These are phyloP conservation scores for Agastache rugosa DNA, from an alignment of 257 asterid genomes.

Conservation along the genomic window DNA sequence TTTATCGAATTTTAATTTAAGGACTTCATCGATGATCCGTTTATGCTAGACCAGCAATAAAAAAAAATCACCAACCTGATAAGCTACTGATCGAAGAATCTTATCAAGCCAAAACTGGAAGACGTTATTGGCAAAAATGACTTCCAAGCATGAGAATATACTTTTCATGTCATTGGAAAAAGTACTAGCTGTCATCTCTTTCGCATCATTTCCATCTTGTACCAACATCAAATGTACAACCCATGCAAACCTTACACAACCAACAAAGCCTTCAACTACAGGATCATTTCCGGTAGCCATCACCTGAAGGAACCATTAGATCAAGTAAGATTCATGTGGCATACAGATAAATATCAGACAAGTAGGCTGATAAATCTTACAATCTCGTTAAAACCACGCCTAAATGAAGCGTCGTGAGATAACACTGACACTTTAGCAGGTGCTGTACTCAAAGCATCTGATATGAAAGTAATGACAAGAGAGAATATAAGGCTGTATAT, in stretches of 20 bases:
- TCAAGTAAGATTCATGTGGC: conserved; percentile 31
- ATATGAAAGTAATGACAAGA: conserved; percentile 78
- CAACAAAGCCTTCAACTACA: conserved; percentile 76
- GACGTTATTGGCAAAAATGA: conserved; percentile 73
- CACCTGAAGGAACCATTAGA: conserved; percentile 56
- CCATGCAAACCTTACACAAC: conserved; percentile 95
- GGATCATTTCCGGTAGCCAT: conserved; percentile 81
- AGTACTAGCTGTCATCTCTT: conserved; percentile 56
- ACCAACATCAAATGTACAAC: conserved; percentile 84
- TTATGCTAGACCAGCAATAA: background rate
- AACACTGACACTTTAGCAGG: conserved; percentile 68
- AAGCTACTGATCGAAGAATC: conserved; percentile 88
- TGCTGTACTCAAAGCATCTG: conserved; percentile 86
- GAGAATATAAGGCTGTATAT: conserved; percentile 84
- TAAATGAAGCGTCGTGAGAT: conserved; percentile 79
- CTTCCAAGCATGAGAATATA: conserved; percentile 75
- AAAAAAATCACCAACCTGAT: conserved; percentile 64
- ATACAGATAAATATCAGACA: conserved; percentile 27
- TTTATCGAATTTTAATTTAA: background rate
- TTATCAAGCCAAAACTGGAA: conserved; percentile 89
- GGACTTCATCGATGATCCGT: background rate
- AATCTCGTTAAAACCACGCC: conserved; percentile 78
- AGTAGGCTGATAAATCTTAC: conserved; percentile 60
- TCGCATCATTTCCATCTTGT: conserved; percentile 66
- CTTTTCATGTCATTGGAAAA: conserved; percentile 56